Evolutionary conservation across 768 basidiomycete species (phyloP), one percentile per base, ranked within the genome.

Genomic region (Hypsizygus marmoreus): DNA sequence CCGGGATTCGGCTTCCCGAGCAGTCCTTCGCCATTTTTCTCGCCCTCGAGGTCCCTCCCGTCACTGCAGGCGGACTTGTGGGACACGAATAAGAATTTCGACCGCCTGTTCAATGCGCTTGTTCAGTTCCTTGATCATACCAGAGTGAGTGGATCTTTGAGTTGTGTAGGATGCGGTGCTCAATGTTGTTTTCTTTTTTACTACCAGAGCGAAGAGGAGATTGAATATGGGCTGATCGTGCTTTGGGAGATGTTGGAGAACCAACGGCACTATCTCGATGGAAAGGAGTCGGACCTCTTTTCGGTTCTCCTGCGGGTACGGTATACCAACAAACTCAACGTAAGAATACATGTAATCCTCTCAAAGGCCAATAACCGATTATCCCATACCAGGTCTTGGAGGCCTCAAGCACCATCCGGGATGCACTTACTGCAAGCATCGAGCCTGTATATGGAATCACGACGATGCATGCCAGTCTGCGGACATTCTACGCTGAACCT

Each of bases 401-500:
- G 61, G 91, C 88, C 4, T 91, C 90, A 10, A 89, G 80, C 55
- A 80, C 83, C 2, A 84, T 93, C 51, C 86, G 91, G 31, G 89
- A 93, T 62, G 75, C 76, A 13, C 71, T 93, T 26, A 80, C 86
- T 17, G 68, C 74, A 8, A 82, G 79, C 51, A 79, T 87, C 54
- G 91, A 89, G 50, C 86, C 91, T 14, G 87, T 93, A 16, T 91
- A 89, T 56, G 91, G 91, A 6, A 66, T 93, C 53, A 90, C 88
- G 11, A 91, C 87, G 4, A 77, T 91, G 71, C 88, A 91, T 50
- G 84, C 83, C 23, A 80, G 78, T 57, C 60, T 92, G 32, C 80
- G 80, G 22, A 62, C 76, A 9, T 93, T 92, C 67, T 71, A 81
- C 17, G 66, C 72, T 2, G 75, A 82, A 46, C 65, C 79, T 13